These are phyloP conservation scores for Thielaviopsis punctulata DNA, from an alignment of 2,329 filamentous ascomycete species.

Conservation along the genomic window DNA sequence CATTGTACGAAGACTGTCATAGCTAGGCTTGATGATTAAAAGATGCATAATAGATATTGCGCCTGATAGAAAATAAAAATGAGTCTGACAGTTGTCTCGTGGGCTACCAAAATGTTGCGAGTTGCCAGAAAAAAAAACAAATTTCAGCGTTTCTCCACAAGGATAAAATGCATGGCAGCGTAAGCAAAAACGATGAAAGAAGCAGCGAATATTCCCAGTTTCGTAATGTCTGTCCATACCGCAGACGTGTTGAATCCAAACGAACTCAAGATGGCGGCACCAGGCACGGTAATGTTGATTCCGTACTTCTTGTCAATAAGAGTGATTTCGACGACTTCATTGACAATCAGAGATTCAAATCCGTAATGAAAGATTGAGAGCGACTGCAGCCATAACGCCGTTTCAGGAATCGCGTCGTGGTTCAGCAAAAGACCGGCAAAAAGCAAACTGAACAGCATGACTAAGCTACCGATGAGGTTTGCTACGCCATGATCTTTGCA, in stretches of 20 bases:
- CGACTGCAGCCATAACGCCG: constrained; percentile 78
- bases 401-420: constrained; percentile 74
- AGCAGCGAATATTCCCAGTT: constrained; percentile 64
- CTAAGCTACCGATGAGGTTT: constrained; percentile 80
- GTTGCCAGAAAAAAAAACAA: neutral
- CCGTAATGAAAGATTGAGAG: constrained; percentile 61
- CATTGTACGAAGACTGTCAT: neutral
- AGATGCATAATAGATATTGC: neutral
- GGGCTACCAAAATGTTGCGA: neutral
- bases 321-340: constrained; percentile 67
- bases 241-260: constrained; percentile 87
- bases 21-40: neutral
- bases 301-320: constrained; percentile 91
- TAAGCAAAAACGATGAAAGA: constrained; percentile 81
- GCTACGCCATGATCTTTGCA: constrained; percentile 85
- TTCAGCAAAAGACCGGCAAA: constrained; percentile 92
- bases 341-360: constrained; percentile 16
- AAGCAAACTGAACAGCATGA: constrained; percentile 92
- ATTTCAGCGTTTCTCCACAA: constrained; percentile 56
- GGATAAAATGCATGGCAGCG: constrained; percentile 75
- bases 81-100: neutral
- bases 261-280: constrained; percentile 79
- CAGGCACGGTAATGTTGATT: constrained; percentile 88
- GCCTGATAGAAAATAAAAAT: neutral
- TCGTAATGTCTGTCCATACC: constrained; percentile 69